Evolutionary conservation across 179 eudicot genomes (phyloP).

Genomic region (Pouteria campechiana): DNA sequence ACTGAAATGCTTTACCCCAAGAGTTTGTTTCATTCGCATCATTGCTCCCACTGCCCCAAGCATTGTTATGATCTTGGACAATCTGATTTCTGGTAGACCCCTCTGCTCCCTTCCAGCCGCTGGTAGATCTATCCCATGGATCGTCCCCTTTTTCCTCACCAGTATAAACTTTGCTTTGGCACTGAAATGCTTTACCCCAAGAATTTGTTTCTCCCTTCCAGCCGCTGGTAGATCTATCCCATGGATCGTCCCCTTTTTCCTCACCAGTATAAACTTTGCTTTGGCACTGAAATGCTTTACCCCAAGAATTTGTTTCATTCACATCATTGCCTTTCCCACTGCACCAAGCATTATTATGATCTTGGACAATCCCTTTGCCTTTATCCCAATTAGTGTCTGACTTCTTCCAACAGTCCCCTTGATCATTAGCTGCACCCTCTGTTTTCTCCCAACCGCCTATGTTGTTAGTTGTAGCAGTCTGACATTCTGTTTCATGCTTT

Average conservation of each 20-base stretch:
- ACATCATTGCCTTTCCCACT: no score
- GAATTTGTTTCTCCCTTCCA: slow-evolving; percentile 13
- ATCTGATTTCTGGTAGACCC: slow-evolving; percentile 4
- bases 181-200: slow-evolving; percentile 13
- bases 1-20: slow-evolving; percentile 13
- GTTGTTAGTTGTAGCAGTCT: slow-evolving; percentile 5
- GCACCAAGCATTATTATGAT: no score
- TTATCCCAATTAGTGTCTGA: slow-evolving; percentile 3
- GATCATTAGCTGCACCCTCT: background rate
- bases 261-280: slow-evolving; percentile 6
- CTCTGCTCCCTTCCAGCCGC: slow-evolving; percentile 11
- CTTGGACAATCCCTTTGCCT: slow-evolving; percentile 2
- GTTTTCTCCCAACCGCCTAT: slow-evolving; percentile 2
- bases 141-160: slow-evolving; percentile 7
- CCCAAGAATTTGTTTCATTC: slow-evolving; percentile 22
- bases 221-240: slow-evolving; percentile 23
- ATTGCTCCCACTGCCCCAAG: slow-evolving; percentile 13
- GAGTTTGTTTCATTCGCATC: slow-evolving; percentile 7
- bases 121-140: slow-evolving; percentile 31
- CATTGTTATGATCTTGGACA: no score
- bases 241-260: slow-evolving; percentile 16
- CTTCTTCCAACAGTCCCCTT: slow-evolving; percentile 2
- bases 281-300: background rate
- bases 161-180: slow-evolving; percentile 4
- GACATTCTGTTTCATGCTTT: background rate